These are phyloP conservation scores for Butyriboletus loyo DNA, from an alignment of 768 basidiomycete genomes.

Conservation along the genomic window DNA sequence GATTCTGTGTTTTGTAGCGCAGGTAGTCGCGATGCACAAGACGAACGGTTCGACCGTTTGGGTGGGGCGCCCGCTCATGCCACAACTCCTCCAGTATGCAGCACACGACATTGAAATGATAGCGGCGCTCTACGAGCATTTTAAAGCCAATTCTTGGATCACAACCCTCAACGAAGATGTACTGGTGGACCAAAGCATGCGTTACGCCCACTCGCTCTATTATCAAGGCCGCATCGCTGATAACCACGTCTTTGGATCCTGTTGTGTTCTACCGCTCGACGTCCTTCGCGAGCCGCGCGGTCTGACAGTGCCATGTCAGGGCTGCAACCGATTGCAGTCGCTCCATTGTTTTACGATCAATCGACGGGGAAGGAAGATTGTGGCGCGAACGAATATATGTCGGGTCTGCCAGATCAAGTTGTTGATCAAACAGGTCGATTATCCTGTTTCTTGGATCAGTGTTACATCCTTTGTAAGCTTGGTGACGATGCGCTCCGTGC, in stretches of 20 bases:
- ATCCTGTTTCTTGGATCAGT: constrained; percentile 22
- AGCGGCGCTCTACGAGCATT: constrained; percentile 34
- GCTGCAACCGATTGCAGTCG: constrained; percentile 30
- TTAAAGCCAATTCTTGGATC: constrained; percentile 27
- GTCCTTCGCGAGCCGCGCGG: constrained; percentile 26
- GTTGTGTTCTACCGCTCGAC: constrained; percentile 25
- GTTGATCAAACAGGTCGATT: constrained; percentile 21
- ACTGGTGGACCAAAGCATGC: constrained; percentile 27
- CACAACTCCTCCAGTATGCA: constrained; percentile 38
- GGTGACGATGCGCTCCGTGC: neutral
- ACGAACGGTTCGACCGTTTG: constrained; percentile 29
- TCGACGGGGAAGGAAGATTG: constrained; percentile 15
- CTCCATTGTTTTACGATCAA: constrained; percentile 24
- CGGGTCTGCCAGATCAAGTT: constrained; percentile 32
- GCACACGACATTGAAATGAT: constrained; percentile 43
- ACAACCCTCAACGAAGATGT: constrained; percentile 9
- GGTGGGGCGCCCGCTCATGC: constrained; percentile 36
- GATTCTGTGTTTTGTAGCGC: constrained; percentile 17
- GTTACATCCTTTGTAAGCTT: constrained; percentile 18
- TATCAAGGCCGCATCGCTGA: constrained; percentile 28
- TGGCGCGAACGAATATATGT: constrained; percentile 24
- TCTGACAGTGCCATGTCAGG: constrained; percentile 20
- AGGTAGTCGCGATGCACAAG: constrained; percentile 38
- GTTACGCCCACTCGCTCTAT: constrained; percentile 27
- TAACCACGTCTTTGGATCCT: constrained; percentile 23